These are phyloP conservation scores for Aureobasidium sp. DNA, from an alignment of 2,329 filamentous ascomycete species.

Conservation along the genomic window DNA sequence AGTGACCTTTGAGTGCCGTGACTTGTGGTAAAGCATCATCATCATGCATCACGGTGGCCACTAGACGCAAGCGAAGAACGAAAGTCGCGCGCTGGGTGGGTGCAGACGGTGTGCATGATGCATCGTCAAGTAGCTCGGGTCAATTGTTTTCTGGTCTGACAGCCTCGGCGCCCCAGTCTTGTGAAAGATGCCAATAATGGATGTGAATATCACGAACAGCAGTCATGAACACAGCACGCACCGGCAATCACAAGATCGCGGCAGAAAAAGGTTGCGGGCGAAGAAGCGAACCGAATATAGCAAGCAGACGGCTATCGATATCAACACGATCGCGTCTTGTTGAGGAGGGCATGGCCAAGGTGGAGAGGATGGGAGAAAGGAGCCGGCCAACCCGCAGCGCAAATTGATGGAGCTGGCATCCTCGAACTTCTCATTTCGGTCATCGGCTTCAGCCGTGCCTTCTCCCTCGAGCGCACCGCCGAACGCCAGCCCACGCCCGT, in stretches of 20 bases:
- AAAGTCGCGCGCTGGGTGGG: background rate
- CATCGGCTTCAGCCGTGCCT: background rate
- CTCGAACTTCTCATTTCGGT: background rate
- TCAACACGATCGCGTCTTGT: background rate
- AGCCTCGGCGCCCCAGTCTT: background rate
- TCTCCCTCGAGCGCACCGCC: slow-evolving; percentile 3
- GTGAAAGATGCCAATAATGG: background rate
- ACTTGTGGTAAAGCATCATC: background rate
- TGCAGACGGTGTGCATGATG: slow-evolving; percentile 7
- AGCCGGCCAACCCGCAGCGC: background rate
- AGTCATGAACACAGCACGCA: background rate
- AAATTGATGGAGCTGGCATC: background rate
- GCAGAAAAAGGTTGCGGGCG: background rate
- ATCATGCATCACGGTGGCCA: slow-evolving; percentile 2
- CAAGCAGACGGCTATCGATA: background rate
- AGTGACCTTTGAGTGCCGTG: background rate
- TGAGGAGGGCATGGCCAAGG: slow-evolving; percentile 1
- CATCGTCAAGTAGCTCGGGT: slow-evolving; percentile 2
- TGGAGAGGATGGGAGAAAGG: background rate
- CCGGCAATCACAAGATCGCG: background rate
- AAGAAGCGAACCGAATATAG: background rate
- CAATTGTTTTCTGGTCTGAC: slow-evolving; percentile 7
- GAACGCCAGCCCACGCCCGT: slow-evolving; percentile 3
- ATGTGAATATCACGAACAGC: background rate
- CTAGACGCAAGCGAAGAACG: background rate